Percentiles rank a stretch among this genome's conserved stretches.
These are phyloP conservation scores for Aspergillus neotritici DNA, from an alignment of 2,329 filamentous ascomycete genomes.

Conservation along the genomic window DNA sequence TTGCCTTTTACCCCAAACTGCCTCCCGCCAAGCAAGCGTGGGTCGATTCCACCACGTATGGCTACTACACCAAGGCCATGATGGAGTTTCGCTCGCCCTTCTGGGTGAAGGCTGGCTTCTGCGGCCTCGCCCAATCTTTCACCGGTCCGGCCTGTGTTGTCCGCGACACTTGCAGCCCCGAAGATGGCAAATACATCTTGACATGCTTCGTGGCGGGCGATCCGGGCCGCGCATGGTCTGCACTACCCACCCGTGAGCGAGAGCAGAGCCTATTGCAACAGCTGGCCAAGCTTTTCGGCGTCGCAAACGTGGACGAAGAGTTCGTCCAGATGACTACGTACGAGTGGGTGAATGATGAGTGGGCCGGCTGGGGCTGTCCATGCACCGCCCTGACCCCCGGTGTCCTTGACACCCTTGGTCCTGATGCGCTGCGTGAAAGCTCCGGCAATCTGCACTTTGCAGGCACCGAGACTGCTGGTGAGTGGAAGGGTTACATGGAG, in stretches of 20 bases:
- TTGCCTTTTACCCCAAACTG: conserved; percentile 47
- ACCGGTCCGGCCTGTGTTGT: conserved; percentile 43
- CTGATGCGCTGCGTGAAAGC: conserved; percentile 29
- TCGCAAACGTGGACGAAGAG: conserved; percentile 6
- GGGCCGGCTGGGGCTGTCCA: conserved; percentile 38
- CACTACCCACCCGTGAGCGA: conserved; percentile 3
- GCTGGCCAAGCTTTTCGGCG: conserved; percentile 8
- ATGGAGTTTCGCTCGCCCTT: conserved; percentile 39
- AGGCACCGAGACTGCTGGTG: conserved; percentile 49
- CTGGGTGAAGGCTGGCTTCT: conserved; percentile 43
- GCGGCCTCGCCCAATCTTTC: conserved; percentile 44
- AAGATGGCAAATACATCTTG: conserved; percentile 24
- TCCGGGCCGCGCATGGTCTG: conserved; percentile 30
- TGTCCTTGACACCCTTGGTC: conserved; percentile 29
- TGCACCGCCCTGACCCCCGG: conserved; percentile 36
- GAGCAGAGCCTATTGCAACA: conserved; percentile 11
- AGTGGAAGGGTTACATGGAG: conserved; percentile 57
- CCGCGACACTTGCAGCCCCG: conserved; percentile 40
- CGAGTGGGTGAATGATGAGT: conserved; percentile 39
- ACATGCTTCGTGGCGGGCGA: conserved; percentile 41
- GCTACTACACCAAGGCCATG: conserved; percentile 51
- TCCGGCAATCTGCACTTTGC: conserved; percentile 47
- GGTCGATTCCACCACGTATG: conserved; percentile 34
- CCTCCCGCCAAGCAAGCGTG: conserved; percentile 37
- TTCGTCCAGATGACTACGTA: conserved; percentile 32